Percentiles rank a stretch among this genome's conserved stretches.
Evolutionary conservation across 306 rosid genomes (phyloP).

Genomic region (Alnus rubra): DNA sequence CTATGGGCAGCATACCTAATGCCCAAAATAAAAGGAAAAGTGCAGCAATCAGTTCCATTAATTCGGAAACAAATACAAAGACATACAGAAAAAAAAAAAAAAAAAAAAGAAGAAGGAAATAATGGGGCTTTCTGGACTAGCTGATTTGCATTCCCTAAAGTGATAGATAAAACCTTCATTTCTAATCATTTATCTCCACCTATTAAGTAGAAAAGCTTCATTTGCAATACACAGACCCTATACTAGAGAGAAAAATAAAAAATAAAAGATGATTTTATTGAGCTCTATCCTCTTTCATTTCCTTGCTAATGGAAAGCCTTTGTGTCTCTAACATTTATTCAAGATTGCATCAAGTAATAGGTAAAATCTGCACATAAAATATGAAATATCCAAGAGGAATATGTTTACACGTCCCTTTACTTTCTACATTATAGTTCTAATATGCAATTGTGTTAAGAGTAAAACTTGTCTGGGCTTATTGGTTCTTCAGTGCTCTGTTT

Average conservation of each 20-base stretch:
- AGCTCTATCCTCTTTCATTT: neutral
- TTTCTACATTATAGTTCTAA: too few relatives aligned
- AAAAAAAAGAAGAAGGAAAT: neutral
- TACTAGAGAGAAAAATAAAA: neutral
- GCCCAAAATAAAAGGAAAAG: neutral
- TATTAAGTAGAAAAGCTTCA: neutral
- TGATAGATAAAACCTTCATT: neutral
- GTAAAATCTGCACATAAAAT: neutral
- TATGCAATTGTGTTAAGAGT: neutral
- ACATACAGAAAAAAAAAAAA: neutral
- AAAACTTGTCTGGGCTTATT: neutral
- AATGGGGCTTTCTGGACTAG: neutral
- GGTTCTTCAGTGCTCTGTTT: neutral
- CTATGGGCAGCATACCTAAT: neutral
- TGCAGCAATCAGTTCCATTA: neutral
- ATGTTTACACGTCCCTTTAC: neutral
- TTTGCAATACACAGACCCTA: neutral
- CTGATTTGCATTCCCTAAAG: too few relatives aligned
- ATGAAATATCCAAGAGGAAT: neutral
- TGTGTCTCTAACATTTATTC: neutral
- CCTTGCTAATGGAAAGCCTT: neutral
- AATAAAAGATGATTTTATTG: neutral
- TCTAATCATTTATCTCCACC: neutral
- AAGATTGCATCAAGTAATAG: neutral
- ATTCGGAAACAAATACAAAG: neutral